A percentile compares a stretch with the other conserved stretches of the same genome.
phyloP scores from a whole-genome alignment of 225 moss, liverwort and hornwort species.

The Asterella californica region DNA sequence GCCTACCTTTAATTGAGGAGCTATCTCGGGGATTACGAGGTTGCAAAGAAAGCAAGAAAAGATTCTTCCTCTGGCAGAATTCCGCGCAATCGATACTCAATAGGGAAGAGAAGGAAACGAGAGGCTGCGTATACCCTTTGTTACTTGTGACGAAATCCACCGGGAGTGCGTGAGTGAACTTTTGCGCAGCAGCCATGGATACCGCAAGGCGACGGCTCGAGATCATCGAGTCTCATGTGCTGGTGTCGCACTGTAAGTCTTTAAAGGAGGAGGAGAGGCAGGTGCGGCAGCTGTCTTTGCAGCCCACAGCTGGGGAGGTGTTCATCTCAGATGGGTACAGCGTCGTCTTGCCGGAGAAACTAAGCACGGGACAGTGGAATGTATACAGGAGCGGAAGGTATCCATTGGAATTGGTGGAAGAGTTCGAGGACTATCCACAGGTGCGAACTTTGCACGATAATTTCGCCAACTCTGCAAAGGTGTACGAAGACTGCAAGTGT shows the following conservation, averaged over 20 bases:
- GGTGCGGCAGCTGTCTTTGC: constrained; percentile 18
- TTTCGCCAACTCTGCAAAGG: constrained; percentile 59
- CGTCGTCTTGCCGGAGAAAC: constrained; percentile 76
- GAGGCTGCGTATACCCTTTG: background rate
- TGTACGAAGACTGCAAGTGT: constrained; percentile 77
- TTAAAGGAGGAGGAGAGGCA: constrained; percentile 1
- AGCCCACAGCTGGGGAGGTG: constrained; percentile 29
- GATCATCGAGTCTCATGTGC: constrained; percentile 38
- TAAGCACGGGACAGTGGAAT: constrained; percentile 86
- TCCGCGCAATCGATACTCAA: background rate
- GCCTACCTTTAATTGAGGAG: background rate
- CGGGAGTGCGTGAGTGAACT: background rate
- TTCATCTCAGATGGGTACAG: constrained; percentile 61
- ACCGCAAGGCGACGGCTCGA: constrained; percentile 36
- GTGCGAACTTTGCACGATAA: constrained; percentile 89
- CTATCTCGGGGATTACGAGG: background rate
- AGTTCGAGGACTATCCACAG: constrained; percentile 73
- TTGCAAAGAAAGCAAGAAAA: background rate
- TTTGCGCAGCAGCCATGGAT: constrained; percentile 25
- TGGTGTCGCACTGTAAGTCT: constrained; percentile 3
- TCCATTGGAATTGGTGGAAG: constrained; percentile 64
- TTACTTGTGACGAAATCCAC: background rate
- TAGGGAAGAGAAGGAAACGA: background rate
- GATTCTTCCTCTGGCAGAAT: background rate
- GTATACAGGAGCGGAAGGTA: constrained; percentile 57